phyloP scores from a whole-genome alignment of 306 rosid species.

The Erythrophleum fordii region DNA sequence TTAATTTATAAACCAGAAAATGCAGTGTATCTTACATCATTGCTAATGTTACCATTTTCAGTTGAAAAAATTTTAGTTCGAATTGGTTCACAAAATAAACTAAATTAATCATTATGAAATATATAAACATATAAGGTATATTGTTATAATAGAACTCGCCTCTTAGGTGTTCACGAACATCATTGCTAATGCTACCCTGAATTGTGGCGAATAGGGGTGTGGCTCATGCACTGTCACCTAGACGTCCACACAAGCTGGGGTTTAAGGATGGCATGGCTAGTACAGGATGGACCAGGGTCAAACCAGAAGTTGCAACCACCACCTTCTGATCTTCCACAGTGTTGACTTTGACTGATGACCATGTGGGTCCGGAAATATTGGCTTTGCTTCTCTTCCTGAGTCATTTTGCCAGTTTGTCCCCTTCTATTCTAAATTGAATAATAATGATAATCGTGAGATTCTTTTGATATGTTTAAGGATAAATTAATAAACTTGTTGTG shows the following conservation, averaged over 20 bases:
- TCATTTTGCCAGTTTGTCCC: neutral
- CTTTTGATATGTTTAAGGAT: slow-evolving; percentile 40
- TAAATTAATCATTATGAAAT: neutral
- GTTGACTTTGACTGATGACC: slow-evolving; percentile 53
- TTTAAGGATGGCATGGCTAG: slow-evolving; percentile 84
- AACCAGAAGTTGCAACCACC: slow-evolving; percentile 81
- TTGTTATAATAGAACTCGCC: too few relatives aligned
- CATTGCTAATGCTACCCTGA: neutral
- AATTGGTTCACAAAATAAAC: neutral
- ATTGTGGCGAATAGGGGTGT: slow-evolving; percentile 59
- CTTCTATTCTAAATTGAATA: slow-evolving; percentile 10
- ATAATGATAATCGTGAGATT: slow-evolving; percentile 6
- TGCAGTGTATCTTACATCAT: slow-evolving; percentile 16
- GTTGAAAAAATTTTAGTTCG: neutral
- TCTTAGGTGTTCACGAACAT: neutral
- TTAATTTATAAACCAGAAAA: neutral
- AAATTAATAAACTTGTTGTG: slow-evolving; percentile 16
- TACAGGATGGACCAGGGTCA: slow-evolving; percentile 63
- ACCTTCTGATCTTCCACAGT: slow-evolving; percentile 83
- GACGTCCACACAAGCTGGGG: slow-evolving; percentile 96
- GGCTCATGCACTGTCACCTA: slow-evolving; percentile 95
- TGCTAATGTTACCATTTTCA: neutral
- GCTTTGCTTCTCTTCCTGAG: neutral
- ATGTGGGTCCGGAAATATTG: slow-evolving; percentile 30
- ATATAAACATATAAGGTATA: neutral